phyloP scores from a whole-genome alignment of 768 basidiomycete genomes.

The Pleurotus giganteus region DNA sequence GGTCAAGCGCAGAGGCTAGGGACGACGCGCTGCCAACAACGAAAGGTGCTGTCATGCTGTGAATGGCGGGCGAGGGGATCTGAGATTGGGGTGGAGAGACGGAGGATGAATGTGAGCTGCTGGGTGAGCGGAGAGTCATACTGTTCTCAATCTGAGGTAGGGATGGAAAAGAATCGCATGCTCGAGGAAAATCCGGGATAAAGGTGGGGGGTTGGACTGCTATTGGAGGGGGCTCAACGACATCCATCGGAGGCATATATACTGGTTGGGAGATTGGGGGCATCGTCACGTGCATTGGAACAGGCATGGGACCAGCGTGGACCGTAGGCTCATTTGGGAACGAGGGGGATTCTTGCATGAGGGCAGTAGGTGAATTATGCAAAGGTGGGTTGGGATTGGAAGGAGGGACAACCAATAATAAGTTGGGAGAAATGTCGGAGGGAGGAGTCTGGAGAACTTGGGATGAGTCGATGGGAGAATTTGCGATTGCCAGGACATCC shows the following conservation, averaged over 20 bases:
- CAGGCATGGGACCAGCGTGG: constrained; percentile 19
- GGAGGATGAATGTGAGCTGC: constrained; percentile 32
- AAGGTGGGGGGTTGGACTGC: constrained; percentile 32
- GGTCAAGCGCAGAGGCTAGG: constrained; percentile 44
- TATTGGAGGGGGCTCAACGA: constrained; percentile 21
- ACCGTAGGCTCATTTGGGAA: constrained; percentile 31
- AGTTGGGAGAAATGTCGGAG: constrained; percentile 23
- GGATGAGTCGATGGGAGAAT: constrained; percentile 34
- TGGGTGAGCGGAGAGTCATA: constrained; percentile 35
- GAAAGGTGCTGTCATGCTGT: constrained; percentile 37
- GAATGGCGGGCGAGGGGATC: constrained; percentile 35
- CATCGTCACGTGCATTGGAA: constrained; percentile 38
- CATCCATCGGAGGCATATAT: constrained; percentile 37
- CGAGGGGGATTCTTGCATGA: constrained; percentile 16
- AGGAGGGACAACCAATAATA: constrained; percentile 18
- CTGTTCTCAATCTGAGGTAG: constrained; percentile 30
- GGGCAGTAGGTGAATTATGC: constrained; percentile 28
- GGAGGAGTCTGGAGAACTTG: constrained; percentile 25
- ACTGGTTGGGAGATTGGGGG: constrained; percentile 32
- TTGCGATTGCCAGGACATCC: constrained; percentile 23
- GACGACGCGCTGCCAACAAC: constrained; percentile 38
- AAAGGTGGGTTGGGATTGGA: constrained; percentile 19
- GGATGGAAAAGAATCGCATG: constrained; percentile 30
- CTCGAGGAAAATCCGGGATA: constrained; percentile 37
- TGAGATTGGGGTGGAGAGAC: constrained; percentile 33